These are phyloP conservation scores for Setaria viridis DNA, from an alignment of 202 grass and related monocot species.

Conservation along the genomic window DNA sequence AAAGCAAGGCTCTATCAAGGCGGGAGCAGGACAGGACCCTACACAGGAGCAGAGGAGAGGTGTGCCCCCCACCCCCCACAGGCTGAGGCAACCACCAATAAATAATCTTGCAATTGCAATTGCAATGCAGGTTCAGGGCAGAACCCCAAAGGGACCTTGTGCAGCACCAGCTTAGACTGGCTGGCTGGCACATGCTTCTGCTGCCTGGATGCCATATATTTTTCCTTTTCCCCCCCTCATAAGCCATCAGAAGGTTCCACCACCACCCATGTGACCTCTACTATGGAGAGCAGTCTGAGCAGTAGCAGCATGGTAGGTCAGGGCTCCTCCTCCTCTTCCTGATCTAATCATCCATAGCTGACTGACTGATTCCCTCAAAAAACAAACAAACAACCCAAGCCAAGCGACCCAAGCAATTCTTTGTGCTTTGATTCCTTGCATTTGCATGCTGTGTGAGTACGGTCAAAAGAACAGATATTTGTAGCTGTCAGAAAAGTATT, in stretches of 20 bases:
- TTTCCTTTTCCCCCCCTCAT: slow-evolving; percentile 22
- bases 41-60: slow-evolving; percentile 3
- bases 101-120: slow-evolving; percentile 38
- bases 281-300: slow-evolving; percentile 33
- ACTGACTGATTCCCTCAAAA: slow-evolving; percentile 49
- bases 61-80: background rate
- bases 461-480: slow-evolving; percentile 47
- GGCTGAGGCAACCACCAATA: slow-evolving; percentile 46
- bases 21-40: slow-evolving; percentile 7
- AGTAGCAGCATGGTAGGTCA: slow-evolving; percentile 50
- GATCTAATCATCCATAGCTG: slow-evolving; percentile 17
- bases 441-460: slow-evolving; percentile 9
- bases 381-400: slow-evolving; percentile 32
- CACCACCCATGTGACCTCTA: slow-evolving; percentile 55
- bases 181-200: slow-evolving; percentile 54
- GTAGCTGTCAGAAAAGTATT: slow-evolving; percentile 31
- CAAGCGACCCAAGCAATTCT: slow-evolving; percentile 30
- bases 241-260: slow-evolving; percentile 61
- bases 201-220: slow-evolving; percentile 13
- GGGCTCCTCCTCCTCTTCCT: slow-evolving; percentile 18
- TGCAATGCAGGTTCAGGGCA: slow-evolving; percentile 31
- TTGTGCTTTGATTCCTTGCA: slow-evolving; percentile 19
- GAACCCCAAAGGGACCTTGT: slow-evolving; percentile 44
- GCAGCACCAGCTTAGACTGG: slow-evolving; percentile 48
- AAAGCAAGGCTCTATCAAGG: slow-evolving; percentile 39